Conservation (phyloP, 768 basidiomycete genomes). For the Lentinula sp. region DNA sequence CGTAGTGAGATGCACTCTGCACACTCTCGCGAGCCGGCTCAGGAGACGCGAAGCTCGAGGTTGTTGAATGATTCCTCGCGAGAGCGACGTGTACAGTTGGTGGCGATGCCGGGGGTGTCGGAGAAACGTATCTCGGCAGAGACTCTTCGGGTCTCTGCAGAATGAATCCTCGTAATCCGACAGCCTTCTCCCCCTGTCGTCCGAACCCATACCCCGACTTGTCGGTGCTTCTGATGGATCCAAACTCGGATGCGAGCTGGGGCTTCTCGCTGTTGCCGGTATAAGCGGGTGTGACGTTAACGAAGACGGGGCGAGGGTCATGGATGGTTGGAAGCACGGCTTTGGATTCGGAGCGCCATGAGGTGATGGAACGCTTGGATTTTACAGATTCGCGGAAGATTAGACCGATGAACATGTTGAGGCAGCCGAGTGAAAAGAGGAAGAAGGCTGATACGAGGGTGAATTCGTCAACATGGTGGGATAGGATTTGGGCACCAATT, state of each 20-base stretch:
- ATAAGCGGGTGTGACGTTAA: constrained; percentile 28
- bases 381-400: constrained; percentile 64
- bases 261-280: constrained; percentile 19
- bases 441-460: constrained; percentile 89
- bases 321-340: constrained; percentile 37
- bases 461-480: constrained; percentile 81
- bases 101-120: constrained; percentile 19
- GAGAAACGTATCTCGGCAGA: constrained; percentile 50
- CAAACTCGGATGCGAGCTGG: constrained; percentile 8
- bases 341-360: constrained; percentile 55
- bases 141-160: constrained; percentile 48
- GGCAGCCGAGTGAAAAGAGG: constrained; percentile 85
- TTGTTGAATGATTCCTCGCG: constrained; percentile 3
- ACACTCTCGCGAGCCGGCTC: background rate
- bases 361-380: constrained; percentile 53
- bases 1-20: constrained; percentile 4
- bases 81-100: constrained; percentile 4
- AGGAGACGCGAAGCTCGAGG: constrained; percentile 15
- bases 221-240: constrained; percentile 6
- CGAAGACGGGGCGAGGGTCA: constrained; percentile 27
- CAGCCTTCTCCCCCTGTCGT: constrained; percentile 70
- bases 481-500: constrained; percentile 66
- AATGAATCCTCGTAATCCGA: constrained; percentile 47
- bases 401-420: constrained; percentile 77
- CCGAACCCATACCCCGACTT: constrained; percentile 73